Conservation (phyloP, 495 filamentous ascomycete genomes). For the Thermothielavioides terrestris region DNA sequence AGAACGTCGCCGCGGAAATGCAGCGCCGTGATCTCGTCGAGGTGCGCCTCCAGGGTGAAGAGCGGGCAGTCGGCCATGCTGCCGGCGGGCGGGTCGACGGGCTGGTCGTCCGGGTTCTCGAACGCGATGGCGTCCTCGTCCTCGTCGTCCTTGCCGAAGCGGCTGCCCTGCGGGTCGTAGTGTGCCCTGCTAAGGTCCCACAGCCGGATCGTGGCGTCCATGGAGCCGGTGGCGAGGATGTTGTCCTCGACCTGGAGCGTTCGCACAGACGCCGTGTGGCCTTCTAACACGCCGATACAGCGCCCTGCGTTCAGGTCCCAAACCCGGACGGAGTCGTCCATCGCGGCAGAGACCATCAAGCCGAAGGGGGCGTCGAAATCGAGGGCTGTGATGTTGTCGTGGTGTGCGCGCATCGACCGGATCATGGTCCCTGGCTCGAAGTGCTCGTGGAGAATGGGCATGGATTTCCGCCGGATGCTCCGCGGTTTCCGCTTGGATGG, state of each 20-base stretch:
- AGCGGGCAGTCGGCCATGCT: constrained; percentile 82
- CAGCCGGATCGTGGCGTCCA: constrained; percentile 88
- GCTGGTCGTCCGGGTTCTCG: constrained; percentile 50
- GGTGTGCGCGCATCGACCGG: constrained; percentile 78
- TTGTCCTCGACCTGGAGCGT: constrained; percentile 93
- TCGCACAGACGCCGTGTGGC: constrained; percentile 89
- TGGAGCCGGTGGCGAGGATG: constrained; percentile 87
- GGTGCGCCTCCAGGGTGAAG: constrained; percentile 79
- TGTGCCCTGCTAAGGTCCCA: constrained; percentile 73
- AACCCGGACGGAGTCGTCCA: constrained; percentile 94
- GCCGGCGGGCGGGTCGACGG: constrained; percentile 53
- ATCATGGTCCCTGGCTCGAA: constrained; percentile 86
- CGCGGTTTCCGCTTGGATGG: constrained; percentile 51
- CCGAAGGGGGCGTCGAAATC: constrained; percentile 97
- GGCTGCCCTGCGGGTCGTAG: constrained; percentile 53
- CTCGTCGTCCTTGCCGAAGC: constrained; percentile 55
- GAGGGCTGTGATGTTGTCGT: constrained; percentile 78
- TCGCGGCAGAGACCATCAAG: constrained; percentile 85
- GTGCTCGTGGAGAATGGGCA: constrained; percentile 93
- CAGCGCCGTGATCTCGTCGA: constrained; percentile 90
- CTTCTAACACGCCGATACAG: constrained; percentile 83
- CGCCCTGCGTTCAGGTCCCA: constrained; percentile 93
- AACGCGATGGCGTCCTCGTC: constrained; percentile 54
- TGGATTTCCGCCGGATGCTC: constrained; percentile 63
- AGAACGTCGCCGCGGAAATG: constrained; percentile 82